These are phyloP conservation scores for Coemansia sp. DNA, from an alignment of 192 early-diverging fungal species.

Conservation along the genomic window DNA sequence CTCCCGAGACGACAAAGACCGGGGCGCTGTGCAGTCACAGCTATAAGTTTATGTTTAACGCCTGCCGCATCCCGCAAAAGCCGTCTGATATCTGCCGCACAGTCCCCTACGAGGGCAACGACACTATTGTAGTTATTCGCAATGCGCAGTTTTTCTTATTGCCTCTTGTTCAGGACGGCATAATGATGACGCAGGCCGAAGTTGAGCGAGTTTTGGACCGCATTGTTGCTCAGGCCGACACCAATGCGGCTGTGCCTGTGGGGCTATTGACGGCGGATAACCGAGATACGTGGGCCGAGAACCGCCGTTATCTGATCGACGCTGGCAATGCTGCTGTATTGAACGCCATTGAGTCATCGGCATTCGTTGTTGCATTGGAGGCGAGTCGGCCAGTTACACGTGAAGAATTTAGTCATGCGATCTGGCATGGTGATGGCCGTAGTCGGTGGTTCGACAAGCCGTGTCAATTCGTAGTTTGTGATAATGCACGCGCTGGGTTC, in stretches of 20 bases:
- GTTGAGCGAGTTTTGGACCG: slow-evolving; percentile 73
- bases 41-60: slow-evolving; percentile 97
- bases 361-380: slow-evolving; percentile 92
- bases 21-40: slow-evolving; percentile 84
- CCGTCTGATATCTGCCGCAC: slow-evolving; percentile 82
- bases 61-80: slow-evolving; percentile 87
- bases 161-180: slow-evolving; percentile 65
- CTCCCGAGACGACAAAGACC: slow-evolving; percentile 78
- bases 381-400: slow-evolving; percentile 84
- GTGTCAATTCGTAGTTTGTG: slow-evolving; percentile 93
- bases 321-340: slow-evolving; percentile 73
- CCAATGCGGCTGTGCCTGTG: slow-evolving; percentile 68
- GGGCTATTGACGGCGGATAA: slow-evolving; percentile 90
- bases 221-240: slow-evolving; percentile 72
- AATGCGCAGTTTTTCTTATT: slow-evolving; percentile 88
- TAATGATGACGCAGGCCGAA: slow-evolving; percentile 70
- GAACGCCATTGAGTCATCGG: slow-evolving; percentile 87
- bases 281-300: slow-evolving; percentile 91
- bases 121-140: slow-evolving; percentile 83
- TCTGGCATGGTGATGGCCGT: slow-evolving; percentile 94
- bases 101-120: slow-evolving; percentile 71
- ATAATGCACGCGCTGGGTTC: slow-evolving; percentile 96
- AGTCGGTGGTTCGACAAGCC: slow-evolving; percentile 99
- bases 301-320: slow-evolving; percentile 66
- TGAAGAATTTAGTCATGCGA: slow-evolving; percentile 84